Percentiles rank a stretch among this genome's conserved stretches.
phyloP scores from a whole-genome alignment of 2,329 filamentous ascomycete genomes.

The Coleophoma cylindrospora region DNA sequence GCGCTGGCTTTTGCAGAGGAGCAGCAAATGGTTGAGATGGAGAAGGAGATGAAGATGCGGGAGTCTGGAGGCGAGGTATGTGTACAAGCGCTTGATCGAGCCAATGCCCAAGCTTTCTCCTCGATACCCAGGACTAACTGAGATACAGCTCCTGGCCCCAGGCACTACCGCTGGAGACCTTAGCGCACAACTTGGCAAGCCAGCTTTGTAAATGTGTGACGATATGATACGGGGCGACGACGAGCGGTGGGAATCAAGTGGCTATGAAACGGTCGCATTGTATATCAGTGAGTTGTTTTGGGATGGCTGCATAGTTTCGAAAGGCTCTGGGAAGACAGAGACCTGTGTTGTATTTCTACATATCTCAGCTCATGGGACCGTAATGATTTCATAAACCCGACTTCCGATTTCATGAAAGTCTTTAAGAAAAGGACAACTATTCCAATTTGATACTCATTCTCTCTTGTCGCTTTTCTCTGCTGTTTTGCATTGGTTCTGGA shows the following conservation, averaged over 20 bases:
- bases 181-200: constrained; percentile 23
- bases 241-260: no score
- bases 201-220: constrained; percentile 20
- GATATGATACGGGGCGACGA: not conserved
- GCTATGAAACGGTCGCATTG: constrained; percentile 15
- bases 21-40: constrained; percentile 95
- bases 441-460: no score
- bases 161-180: constrained; percentile 15
- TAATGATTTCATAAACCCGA: constrained; percentile 4
- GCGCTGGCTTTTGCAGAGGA: constrained; percentile 91
- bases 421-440: no score
- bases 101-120: no score
- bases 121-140: no score
- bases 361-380: constrained; percentile 23
- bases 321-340: constrained; percentile 11
- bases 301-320: constrained; percentile 14
- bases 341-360: constrained; percentile 27
- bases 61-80: constrained; percentile 77
- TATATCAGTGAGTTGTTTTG: constrained; percentile 17
- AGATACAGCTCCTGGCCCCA: constrained; percentile 17
- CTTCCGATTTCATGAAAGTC: no score
- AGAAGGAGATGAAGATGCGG: constrained; percentile 94
- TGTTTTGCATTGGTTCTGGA: no score
- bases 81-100: not conserved
- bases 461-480: no score